Evolutionary conservation across 305 asterid genomes (phyloP).

Genomic region (Coffea humblotiana): DNA sequence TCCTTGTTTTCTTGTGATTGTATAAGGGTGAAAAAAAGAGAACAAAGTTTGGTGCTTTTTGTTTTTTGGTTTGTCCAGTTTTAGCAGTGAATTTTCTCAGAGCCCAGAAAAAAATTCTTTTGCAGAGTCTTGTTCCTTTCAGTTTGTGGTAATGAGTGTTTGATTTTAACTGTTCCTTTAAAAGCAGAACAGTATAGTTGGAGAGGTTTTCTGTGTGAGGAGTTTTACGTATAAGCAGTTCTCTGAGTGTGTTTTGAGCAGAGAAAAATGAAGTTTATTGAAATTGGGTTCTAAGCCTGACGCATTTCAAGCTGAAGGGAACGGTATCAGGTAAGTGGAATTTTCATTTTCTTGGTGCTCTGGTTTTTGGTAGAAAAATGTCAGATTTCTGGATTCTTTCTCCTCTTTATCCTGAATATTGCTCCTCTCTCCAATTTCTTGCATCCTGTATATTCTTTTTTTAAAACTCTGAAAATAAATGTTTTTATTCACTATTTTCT

Average conservation of each 20-base stretch:
- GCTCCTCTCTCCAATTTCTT: neutral
- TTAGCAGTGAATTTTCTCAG: conserved; percentile 14
- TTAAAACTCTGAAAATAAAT: neutral
- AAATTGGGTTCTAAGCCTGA: conserved; percentile 95
- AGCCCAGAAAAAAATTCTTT: conserved; percentile 3
- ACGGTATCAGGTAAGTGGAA: conserved; percentile 49
- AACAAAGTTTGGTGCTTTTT: conserved; percentile 35
- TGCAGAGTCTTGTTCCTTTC: conserved; percentile 16
- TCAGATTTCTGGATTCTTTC: neutral
- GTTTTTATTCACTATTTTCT: neutral
- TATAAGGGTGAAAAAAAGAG: conserved; percentile 26
- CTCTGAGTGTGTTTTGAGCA: conserved; percentile 12
- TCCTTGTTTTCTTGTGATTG: conserved; percentile 52
- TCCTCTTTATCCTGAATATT: conserved; percentile 1
- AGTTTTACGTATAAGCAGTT: neutral
- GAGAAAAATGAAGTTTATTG: conserved; percentile 80
- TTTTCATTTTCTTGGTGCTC: conserved; percentile 12
- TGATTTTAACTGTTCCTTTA: neutral
- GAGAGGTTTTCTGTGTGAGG: conserved; percentile 1
- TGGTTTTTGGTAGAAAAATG: neutral
- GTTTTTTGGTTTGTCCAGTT: neutral
- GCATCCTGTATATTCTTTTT: neutral
- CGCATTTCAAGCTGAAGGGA: conserved; percentile 75
- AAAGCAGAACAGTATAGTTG: conserved; percentile 1
- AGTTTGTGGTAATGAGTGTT: neutral